These are phyloP conservation scores for Novakomyces olei DNA, from an alignment of 805 yeast genomes.

Conservation along the genomic window DNA sequence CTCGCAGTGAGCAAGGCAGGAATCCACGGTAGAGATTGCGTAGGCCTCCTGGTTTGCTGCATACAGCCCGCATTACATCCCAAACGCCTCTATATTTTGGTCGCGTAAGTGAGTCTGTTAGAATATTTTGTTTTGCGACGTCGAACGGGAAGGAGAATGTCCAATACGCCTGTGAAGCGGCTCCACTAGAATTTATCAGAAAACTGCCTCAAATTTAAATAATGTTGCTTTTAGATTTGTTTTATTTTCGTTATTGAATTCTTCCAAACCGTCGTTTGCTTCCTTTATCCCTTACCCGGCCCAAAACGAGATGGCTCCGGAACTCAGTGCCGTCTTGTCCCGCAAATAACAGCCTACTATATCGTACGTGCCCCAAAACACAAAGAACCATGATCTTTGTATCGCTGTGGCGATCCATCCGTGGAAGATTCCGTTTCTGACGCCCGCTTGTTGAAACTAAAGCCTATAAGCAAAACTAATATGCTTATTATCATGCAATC, in stretches of 20 bases:
- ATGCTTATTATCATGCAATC: neutral
- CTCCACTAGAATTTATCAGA: too few species aligned
- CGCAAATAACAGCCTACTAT: constrained; percentile 47
- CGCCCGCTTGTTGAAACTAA: constrained; percentile 35
- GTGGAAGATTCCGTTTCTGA: constrained; percentile 57
- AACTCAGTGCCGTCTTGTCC: constrained; percentile 39
- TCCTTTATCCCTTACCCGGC: too few species aligned
- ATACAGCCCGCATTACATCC: constrained; percentile 49
- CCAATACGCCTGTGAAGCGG: constrained; percentile 49
- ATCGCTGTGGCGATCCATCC: constrained; percentile 73
- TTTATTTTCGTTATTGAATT: too few species aligned
- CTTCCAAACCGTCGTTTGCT: too few species aligned
- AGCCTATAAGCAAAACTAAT: constrained; percentile 11
- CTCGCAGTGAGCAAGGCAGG: constrained; percentile 48
- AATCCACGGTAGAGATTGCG: constrained; percentile 64
- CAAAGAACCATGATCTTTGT: constrained; percentile 65
- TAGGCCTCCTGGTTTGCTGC: constrained; percentile 26
- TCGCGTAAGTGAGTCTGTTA: constrained; percentile 54
- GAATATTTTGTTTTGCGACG: constrained; percentile 65
- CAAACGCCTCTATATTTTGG: constrained; percentile 53
- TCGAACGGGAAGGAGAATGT: constrained; percentile 73
- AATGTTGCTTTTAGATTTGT: too few species aligned
- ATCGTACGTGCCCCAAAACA: constrained; percentile 92
- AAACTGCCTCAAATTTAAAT: too few species aligned
- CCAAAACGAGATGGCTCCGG: constrained; percentile 67